These are phyloP conservation scores for Thalassiosira livingstoniorum DNA, from an alignment of 352 stramenopile genomes.

Conservation along the genomic window DNA sequence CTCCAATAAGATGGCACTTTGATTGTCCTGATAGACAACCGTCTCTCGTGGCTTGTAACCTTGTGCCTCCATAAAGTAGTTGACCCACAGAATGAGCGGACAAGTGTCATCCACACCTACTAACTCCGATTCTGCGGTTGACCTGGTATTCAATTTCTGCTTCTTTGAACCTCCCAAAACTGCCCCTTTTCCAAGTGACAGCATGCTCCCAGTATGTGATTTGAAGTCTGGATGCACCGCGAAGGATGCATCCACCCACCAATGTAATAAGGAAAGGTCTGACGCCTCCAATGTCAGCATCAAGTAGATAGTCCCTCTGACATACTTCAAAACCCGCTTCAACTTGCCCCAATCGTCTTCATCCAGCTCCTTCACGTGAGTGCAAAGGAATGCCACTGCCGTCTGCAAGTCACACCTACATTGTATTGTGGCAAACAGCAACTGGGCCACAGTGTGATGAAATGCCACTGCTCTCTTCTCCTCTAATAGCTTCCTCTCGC, in stretches of 20 bases:
- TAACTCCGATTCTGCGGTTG: constrained; percentile 41
- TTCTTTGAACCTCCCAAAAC: not conserved
- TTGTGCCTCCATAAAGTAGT: constrained; percentile 52
- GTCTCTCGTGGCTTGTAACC: constrained; percentile 29
- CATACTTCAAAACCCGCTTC: not conserved
- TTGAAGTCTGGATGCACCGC: not conserved
- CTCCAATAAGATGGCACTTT: constrained; percentile 41
- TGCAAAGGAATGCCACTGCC: not conserved
- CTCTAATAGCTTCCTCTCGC: not conserved
- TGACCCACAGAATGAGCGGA: constrained; percentile 36
- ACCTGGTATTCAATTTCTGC: constrained; percentile 52
- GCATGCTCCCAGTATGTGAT: not conserved
- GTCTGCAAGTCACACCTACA: too few relatives aligned
- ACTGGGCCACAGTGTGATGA: too few relatives aligned
- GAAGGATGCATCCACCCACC: not conserved
- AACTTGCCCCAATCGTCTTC: not conserved
- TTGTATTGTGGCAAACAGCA: too few relatives aligned
- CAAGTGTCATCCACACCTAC: constrained; percentile 27
- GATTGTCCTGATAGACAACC: constrained; percentile 60
- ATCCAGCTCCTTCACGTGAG: not conserved
- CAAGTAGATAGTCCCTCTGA: not conserved
- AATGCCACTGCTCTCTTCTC: not conserved
- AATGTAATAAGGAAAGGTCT: not conserved
- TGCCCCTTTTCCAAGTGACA: not conserved
- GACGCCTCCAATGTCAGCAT: not conserved